Evolutionary conservation across 2,329 filamentous ascomycete species (phyloP).

Genomic region (Xylariaceae sp.): DNA sequence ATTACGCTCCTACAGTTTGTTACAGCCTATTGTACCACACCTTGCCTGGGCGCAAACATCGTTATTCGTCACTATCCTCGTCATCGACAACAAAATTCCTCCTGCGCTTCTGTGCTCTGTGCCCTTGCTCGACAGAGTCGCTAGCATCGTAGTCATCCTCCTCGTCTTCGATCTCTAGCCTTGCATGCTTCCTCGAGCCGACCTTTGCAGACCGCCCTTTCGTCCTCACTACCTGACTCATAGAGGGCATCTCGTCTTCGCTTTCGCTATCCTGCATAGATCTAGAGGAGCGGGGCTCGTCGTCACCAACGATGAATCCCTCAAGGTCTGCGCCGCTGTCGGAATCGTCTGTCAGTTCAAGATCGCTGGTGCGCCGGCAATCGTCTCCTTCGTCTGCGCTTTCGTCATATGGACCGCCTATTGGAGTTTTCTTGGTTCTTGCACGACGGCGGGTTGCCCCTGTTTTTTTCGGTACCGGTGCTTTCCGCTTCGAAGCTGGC

Average conservation of each 20-base stretch:
- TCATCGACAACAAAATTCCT: conserved; percentile 12
- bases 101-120: conserved; percentile 8
- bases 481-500: conserved; percentile 10
- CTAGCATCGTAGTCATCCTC: conserved; percentile 8
- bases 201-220: conserved; percentile 5
- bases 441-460: conserved; percentile 1
- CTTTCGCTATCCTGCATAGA: conserved; percentile 22
- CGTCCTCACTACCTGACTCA: conserved; percentile 28
- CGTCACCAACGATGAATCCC: conserved; percentile 33
- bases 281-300: conserved; percentile 21
- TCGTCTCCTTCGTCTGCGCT: conserved; percentile 35
- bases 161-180: background rate
- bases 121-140: background rate
- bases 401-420: conserved; percentile 29
- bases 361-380: conserved; percentile 35
- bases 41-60: background rate
- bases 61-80: conserved; percentile 18
- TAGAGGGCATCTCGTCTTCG: conserved; percentile 27
- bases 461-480: background rate
- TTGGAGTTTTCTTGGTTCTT: conserved; percentile 19
- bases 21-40: background rate
- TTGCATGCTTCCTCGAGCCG: background rate
- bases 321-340: conserved; percentile 32
- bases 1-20: background rate
- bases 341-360: conserved; percentile 36